Base-by-base conservation (phyloP, 257 asterid genomes). In the Vinca minor region DNA sequence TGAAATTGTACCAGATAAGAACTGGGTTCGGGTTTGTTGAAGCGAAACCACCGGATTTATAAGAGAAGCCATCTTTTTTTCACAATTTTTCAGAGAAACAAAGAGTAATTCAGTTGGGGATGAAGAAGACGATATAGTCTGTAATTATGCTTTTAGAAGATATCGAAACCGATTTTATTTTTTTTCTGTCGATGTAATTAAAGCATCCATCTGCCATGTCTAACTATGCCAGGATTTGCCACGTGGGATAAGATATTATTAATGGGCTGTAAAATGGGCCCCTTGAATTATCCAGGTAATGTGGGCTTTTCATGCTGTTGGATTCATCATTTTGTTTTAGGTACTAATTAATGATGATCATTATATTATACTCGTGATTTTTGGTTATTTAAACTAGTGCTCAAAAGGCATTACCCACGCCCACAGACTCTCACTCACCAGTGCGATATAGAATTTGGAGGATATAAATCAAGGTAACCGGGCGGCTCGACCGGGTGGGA, bases 11-110 rank as follows among this genome's bases (percentile, higher is more conserved):
- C 79, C 79, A 2, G 70, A 55, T 2, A 66, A 56, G 64, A 70
- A 70, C 35, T 75, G 67, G 65, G 56, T 23, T 38, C 69, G 54
- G 28, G 64, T 28, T 49, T 41, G 29, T 41, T 44, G 56, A 36
- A 69, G 25, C 12, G 71, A 42, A 48, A 65, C 44, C 14, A 69
- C 29, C n/a, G 79, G 70, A 62, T 70, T 70, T 7, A 69, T 8
- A 11, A 73, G 35, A 65, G 69, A 45, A 35, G 36, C n/a, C 77
- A 73, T 73, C 1, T 23, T 52, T 36, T 11, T 44, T 34, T 10
- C 35, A 28, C 17, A 12, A 63, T 2, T 12, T 64, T 21, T 39
- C 31, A 21, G 34, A 17, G 18, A 26, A 13, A 1, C 15, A 32
- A 31, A 28, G 39, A 18, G 35, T 31, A 38, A 58, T 32, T 59